phyloP scores from a whole-genome alignment of 2,329 filamentous ascomycete genomes.

The Aspergillus sp. region DNA sequence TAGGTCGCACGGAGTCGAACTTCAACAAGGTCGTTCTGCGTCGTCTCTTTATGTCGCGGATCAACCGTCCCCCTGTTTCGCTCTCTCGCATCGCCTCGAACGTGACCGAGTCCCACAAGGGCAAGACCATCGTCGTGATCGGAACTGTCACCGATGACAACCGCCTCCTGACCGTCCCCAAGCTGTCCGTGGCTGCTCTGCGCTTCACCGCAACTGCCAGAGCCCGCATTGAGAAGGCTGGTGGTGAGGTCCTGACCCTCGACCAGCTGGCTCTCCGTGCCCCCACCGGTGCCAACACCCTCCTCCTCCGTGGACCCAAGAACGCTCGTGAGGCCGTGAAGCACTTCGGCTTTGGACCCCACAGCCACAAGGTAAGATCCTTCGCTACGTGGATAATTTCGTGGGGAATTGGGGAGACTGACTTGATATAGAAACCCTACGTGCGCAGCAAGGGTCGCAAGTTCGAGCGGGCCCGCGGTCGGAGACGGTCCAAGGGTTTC shows the following conservation, averaged over 20 bases:
- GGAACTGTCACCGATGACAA: slow-evolving; percentile 98
- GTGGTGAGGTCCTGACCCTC: slow-evolving; percentile 91
- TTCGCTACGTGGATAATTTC: background rate
- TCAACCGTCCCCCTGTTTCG: slow-evolving; percentile 94
- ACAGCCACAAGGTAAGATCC: slow-evolving; percentile 83
- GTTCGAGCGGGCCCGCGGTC: slow-evolving; percentile 98
- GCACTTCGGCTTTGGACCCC: slow-evolving; percentile 98
- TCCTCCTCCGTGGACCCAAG: slow-evolving; percentile 97
- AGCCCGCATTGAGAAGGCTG: slow-evolving; percentile 87
- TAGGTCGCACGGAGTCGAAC: slow-evolving; percentile 89
- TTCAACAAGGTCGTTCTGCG: slow-evolving; percentile 99
- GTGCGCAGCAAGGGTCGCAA: slow-evolving; percentile 99
- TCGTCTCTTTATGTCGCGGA: slow-evolving; percentile 97
- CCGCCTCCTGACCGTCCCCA: slow-evolving; percentile 84
- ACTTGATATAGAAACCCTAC: slow-evolving; percentile 73
- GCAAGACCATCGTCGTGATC: slow-evolving; percentile 87
- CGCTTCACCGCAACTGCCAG: slow-evolving; percentile 96
- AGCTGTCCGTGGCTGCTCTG: slow-evolving; percentile 89
- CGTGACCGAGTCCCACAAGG: slow-evolving; percentile 55
- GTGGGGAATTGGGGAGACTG: slow-evolving; percentile 9
- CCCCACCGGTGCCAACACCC: slow-evolving; percentile 93
- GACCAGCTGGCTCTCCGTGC: slow-evolving; percentile 95
- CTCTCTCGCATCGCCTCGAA: slow-evolving; percentile 81
- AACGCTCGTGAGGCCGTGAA: slow-evolving; percentile 96
- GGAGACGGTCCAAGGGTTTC: slow-evolving; percentile 98